A percentile compares a stretch with the other conserved stretches of the same genome.
Conservation (phyloP, 805 yeast genomes). For the Candida gorgasii region DNA sequence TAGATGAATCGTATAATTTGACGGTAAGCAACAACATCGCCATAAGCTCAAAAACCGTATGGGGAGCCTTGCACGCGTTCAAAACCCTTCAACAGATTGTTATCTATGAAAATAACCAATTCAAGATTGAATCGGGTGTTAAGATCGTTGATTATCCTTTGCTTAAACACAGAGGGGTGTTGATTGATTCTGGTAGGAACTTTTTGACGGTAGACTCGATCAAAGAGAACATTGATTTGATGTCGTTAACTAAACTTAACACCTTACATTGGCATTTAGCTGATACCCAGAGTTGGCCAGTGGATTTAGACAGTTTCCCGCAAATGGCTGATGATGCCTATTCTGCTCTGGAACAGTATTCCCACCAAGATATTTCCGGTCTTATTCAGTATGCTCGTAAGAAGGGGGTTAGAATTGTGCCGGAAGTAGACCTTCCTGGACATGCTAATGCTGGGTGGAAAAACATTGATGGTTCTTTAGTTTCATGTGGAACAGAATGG, state of each 20-base stretch:
- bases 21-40: conserved; percentile 18
- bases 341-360: conserved; percentile 29
- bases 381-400: conserved; percentile 32
- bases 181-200: conserved; percentile 42
- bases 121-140: conserved; percentile 34
- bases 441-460: conserved; percentile 43
- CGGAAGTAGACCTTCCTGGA: conserved; percentile 45
- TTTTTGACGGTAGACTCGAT: conserved; percentile 27
- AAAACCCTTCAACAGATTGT: conserved; percentile 42
- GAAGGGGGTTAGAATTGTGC: conserved; percentile 42
- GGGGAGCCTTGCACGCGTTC: conserved; percentile 46
- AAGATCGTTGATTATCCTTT: conserved; percentile 34
- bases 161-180: conserved; percentile 38
- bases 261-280: conserved; percentile 42
- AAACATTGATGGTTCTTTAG: conserved; percentile 25
- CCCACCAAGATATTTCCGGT: conserved; percentile 25
- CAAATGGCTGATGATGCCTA: conserved; percentile 42
- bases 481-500: conserved; percentile 33
- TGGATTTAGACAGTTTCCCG: conserved; percentile 31
- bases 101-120: conserved; percentile 24
- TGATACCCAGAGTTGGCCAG: conserved; percentile 45
- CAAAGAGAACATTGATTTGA: conserved; percentile 36
- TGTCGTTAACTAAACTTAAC: conserved; percentile 40
- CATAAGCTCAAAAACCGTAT: conserved; percentile 32
- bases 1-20: conserved; percentile 37